phyloP scores from a whole-genome alignment of 192 early-diverging fungal species.

The Powellomyces hirtus region DNA sequence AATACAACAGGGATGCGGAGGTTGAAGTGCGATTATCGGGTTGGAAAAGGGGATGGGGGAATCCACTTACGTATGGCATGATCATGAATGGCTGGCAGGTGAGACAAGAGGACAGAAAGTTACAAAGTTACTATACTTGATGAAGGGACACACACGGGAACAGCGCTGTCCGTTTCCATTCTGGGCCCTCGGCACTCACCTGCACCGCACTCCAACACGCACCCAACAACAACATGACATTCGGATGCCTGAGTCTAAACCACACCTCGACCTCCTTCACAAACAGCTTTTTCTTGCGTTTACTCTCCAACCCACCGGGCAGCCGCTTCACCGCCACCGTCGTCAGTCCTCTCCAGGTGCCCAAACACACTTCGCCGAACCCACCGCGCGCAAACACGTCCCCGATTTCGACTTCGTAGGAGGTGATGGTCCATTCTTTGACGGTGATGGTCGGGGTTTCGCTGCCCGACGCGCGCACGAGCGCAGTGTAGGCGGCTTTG shows the following conservation, averaged over 20 bases:
- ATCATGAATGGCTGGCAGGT: conserved; percentile 30
- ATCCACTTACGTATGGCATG: conserved; percentile 8
- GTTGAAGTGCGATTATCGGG: no score
- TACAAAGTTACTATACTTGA: no score
- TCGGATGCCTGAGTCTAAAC: conserved; percentile 23
- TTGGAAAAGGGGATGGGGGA: no score
- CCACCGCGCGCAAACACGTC: conserved; percentile 20
- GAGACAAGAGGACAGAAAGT: background rate
- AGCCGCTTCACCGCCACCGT: conserved; percentile 26
- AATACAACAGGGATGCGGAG: no score
- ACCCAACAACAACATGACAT: conserved; percentile 30
- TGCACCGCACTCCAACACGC: conserved; percentile 20
- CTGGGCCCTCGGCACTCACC: no score
- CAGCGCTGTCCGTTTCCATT: no score
- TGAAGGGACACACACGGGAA: no score
- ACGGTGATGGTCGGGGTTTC: background rate
- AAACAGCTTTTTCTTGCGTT: conserved; percentile 1
- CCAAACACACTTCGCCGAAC: conserved; percentile 25
- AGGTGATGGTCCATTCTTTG: conserved; percentile 11
- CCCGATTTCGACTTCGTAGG: conserved; percentile 25
- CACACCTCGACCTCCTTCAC: conserved; percentile 19
- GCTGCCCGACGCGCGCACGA: background rate
- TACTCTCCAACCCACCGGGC: background rate
- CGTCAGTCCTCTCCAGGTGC: conserved; percentile 12
- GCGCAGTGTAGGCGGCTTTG: conserved; percentile 7